These are phyloP conservation scores for Excoecaria cochinchinensis DNA, from an alignment of 345 rosid genomes.

Conservation along the genomic window DNA sequence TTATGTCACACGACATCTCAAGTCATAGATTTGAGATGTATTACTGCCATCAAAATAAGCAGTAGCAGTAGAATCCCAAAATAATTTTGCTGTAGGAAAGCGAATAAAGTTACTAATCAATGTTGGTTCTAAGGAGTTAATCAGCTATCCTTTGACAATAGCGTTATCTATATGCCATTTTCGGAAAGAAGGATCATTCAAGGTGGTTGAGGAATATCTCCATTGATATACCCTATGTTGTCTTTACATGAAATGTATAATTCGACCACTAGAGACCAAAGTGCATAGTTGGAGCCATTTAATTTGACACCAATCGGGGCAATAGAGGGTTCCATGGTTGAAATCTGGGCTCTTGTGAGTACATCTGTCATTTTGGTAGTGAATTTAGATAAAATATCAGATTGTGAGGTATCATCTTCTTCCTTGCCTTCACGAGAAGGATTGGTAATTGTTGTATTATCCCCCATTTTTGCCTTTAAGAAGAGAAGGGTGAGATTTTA, in stretches of 20 bases:
- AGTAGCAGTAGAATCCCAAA: not conserved
- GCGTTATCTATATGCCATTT: conserved; percentile 4
- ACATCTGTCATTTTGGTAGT: not conserved
- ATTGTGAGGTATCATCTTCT: no score
- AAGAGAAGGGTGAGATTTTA: no score
- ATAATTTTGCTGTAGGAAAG: not conserved
- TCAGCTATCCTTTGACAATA: not conserved
- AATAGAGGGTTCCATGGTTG: not conserved
- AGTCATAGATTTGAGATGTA: not conserved
- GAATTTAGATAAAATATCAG: not conserved
- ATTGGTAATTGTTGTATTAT: no score
- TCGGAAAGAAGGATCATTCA: not conserved
- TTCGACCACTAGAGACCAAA: conserved; percentile 2
- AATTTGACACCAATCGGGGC: not conserved
- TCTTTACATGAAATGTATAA: conserved; percentile 2
- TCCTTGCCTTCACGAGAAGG: no score
- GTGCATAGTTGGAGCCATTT: conserved; percentile 1
- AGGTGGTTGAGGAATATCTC: not conserved
- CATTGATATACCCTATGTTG: not conserved
- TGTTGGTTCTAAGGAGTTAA: not conserved
- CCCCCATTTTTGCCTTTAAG: no score
- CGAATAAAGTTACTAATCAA: not conserved
- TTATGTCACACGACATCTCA: not conserved
- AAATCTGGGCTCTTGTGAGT: not conserved
- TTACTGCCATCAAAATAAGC: conserved; percentile 5